Evolutionary conservation across 1,139 yeast genomes (phyloP).

Genomic region (Diutina mesorugosa): DNA sequence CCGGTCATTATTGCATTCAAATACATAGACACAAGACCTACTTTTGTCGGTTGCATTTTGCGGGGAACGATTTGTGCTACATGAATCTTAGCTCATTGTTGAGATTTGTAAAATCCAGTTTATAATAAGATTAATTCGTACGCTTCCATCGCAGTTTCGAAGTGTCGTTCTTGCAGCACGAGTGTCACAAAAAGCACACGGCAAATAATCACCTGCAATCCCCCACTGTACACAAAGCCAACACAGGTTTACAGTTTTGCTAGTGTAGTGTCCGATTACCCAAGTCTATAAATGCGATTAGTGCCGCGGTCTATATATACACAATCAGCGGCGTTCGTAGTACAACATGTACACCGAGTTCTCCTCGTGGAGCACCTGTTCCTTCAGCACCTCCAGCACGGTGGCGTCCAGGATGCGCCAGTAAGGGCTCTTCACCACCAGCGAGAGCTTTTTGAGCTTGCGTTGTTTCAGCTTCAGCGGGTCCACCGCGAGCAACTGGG

Average conservation of each 20-base stretch:
- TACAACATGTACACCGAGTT: constrained; percentile 1
- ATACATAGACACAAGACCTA: background rate
- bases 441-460: background rate
- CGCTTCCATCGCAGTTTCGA: no score
- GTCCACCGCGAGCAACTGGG: background rate
- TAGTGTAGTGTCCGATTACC: background rate
- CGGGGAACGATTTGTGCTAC: no score
- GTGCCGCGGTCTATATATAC: background rate
- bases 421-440: background rate
- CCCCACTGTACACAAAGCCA: no score
- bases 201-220: no score
- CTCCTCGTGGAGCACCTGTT: background rate
- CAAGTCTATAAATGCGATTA: background rate
- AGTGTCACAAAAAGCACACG: no score
- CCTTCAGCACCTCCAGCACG: background rate
- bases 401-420: constrained; percentile 1
- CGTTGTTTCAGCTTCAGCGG: background rate
- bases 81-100: no score
- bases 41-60: background rate
- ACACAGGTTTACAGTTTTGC: no score
- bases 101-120: no score
- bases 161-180: no score
- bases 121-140: no score
- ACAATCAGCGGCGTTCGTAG: background rate
- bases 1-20: background rate